Evolutionary conservation across 2,329 filamentous ascomycete genomes (phyloP).

Genomic region (Trichophyton benhamiae): DNA sequence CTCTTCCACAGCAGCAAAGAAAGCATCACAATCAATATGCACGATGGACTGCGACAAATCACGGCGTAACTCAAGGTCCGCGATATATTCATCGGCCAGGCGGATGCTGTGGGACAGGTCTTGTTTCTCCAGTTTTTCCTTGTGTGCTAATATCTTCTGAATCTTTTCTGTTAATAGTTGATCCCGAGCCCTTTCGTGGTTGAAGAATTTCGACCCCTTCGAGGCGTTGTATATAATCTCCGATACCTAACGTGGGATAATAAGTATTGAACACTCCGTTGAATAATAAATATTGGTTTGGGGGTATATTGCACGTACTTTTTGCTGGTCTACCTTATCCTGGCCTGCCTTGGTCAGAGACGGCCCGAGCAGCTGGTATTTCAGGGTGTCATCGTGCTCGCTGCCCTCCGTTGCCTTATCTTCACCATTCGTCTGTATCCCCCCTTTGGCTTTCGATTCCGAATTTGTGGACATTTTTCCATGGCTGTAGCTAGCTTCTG

Average conservation of each 20-base stretch:
- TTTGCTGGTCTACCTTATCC: slow-evolving; percentile 81
- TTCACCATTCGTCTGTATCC: not conserved
- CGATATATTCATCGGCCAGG: slow-evolving; percentile 67
- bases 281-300: not conserved
- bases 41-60: slow-evolving; percentile 78
- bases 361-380: slow-evolving; percentile 79
- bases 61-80: slow-evolving; percentile 62
- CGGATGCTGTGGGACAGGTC: slow-evolving; percentile 63
- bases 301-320: slow-evolving; percentile 37
- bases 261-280: not conserved
- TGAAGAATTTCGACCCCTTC: slow-evolving; percentile 93
- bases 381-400: slow-evolving; percentile 53
- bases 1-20: slow-evolving; percentile 89
- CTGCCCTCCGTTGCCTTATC: slow-evolving; percentile 13
- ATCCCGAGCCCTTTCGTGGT: slow-evolving; percentile 74
- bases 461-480: slow-evolving; percentile 6
- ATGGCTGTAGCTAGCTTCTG: not conserved
- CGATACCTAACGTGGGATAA: slow-evolving; percentile 50
- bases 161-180: slow-evolving; percentile 77
- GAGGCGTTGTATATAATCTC: slow-evolving; percentile 96
- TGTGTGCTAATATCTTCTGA: slow-evolving; percentile 61
- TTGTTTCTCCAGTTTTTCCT: slow-evolving; percentile 59
- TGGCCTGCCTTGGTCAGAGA: slow-evolving; percentile 91
- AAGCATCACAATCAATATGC: slow-evolving; percentile 94
- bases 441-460: not conserved